A percentile compares a stretch with the other conserved stretches of the same genome.
These are phyloP conservation scores for Persicaria tinctoria DNA, from an alignment of 148 eudicot genomes.

Conservation along the genomic window DNA sequence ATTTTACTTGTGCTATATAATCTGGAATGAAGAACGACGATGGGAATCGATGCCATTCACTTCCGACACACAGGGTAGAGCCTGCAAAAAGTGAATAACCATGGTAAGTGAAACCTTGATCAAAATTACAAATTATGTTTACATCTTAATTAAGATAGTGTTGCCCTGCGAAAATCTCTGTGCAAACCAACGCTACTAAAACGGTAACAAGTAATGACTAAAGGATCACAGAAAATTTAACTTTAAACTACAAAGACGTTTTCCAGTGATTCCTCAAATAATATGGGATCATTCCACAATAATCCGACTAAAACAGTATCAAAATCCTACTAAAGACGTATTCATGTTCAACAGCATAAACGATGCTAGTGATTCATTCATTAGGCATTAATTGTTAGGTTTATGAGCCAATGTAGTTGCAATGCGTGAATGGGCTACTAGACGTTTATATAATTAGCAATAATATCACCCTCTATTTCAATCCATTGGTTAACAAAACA, in stretches of 20 bases:
- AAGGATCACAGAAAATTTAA: neutral
- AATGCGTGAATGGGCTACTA: no score
- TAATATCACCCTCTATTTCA: neutral
- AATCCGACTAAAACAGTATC: neutral
- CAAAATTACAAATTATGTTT: neutral
- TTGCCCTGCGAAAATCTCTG: neutral
- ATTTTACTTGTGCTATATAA: conserved; percentile 65
- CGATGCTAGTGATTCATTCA: conserved; percentile 2
- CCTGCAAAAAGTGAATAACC: conserved; percentile 30
- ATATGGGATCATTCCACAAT: neutral
- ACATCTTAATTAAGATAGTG: neutral
- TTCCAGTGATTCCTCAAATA: conserved; percentile 1
- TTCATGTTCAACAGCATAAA: neutral
- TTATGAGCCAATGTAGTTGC: neutral
- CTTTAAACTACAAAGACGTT: neutral
- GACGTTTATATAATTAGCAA: no score
- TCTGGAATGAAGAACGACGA: conserved; percentile 97
- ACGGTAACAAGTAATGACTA: neutral
- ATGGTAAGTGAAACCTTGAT: neutral
- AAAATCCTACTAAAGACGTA: neutral
- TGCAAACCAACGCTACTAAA: neutral
- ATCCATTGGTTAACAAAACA: neutral
- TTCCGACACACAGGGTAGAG: conserved; percentile 87
- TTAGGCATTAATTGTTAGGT: neutral
- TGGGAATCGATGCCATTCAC: conserved; percentile 98